Evolutionary conservation across 1,139 yeast species (phyloP).

Genomic region (Candida sp.): DNA sequence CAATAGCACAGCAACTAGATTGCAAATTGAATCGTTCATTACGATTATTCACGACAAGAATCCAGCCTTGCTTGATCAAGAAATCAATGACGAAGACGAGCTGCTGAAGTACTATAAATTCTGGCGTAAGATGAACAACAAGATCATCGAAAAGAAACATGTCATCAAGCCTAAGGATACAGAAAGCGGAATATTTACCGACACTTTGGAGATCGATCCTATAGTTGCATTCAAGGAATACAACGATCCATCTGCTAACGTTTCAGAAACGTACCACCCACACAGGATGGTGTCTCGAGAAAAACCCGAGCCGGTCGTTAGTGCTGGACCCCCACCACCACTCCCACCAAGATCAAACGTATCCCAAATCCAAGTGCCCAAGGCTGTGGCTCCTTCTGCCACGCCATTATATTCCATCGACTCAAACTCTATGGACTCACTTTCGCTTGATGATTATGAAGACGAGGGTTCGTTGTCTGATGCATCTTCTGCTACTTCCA

Average conservation of each 20-base stretch:
- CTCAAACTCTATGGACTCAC: constrained; percentile 23
- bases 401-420: constrained; percentile 12
- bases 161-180: constrained; percentile 31
- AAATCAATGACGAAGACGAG: constrained; percentile 34
- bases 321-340: constrained; percentile 15
- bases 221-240: constrained; percentile 33
- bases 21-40: constrained; percentile 42
- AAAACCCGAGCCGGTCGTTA: constrained; percentile 20
- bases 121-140: constrained; percentile 30
- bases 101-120: constrained; percentile 26
- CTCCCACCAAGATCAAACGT: constrained; percentile 36
- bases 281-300: constrained; percentile 21
- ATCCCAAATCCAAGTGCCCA: constrained; percentile 15
- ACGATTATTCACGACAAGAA: constrained; percentile 30
- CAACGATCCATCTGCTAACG: constrained; percentile 29
- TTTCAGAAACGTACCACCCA: constrained; percentile 37
- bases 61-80: constrained; percentile 34
- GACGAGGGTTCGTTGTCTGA: constrained; percentile 19
- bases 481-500: constrained; percentile 16
- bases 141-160: constrained; percentile 27
- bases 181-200: constrained; percentile 36
- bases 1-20: constrained; percentile 30
- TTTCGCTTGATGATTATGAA: constrained; percentile 17
- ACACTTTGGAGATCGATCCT: constrained; percentile 37
- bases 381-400: constrained; percentile 11